Base-by-base conservation (phyloP, 1,284 basidiomycete genomes). In the Exobasidium rhododendri region DNA sequence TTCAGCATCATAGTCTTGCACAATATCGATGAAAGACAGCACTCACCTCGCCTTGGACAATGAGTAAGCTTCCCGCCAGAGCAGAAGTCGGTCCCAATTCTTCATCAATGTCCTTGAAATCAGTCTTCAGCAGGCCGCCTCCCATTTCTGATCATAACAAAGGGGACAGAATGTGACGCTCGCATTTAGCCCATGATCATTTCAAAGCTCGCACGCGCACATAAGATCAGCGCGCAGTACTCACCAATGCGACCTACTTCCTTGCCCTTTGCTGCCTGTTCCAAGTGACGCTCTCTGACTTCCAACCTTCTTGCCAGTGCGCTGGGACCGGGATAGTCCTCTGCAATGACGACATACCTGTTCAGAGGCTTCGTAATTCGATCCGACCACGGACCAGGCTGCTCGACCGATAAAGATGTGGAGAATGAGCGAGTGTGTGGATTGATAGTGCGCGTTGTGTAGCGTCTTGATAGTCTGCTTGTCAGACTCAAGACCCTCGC, bases 231-330 rank as follows among this genome's bases (percentile, higher is more conserved):
- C 28, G 4, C 4, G 56, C 24, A 17, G 17, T 17, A 52, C 58
- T 59, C 22, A 60, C 58, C 56, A 65, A 74, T 65, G 20, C 69
- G 54, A 0, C 71, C 71, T 14, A 53, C 64, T 13, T 66, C 59
- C 46, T 69, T 71, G 46, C 71, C 71, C 30, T 49, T 45, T 7
- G 60, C 64, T 6, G 69, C 71, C 1, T 66, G 56, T 32, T 68
- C 70, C 20, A 74, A 58, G 56, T 74, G 71, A 30, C 64, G 59
- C 31, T 74, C 70, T 26, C 71, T 64, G 20, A 74, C 72, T 53
- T 71, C 72, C 52, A 71, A 62, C 22, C 68, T 57, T 13, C 70
- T 58, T 3, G 70, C 64, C 49, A 68, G 62, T 22, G 70, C 66
- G 5, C 65, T 66, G 10, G 69, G 55, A 55, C 70, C 64, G 30